phyloP scores from a whole-genome alignment of 805 yeast species.

The Pichia kluyveri region DNA sequence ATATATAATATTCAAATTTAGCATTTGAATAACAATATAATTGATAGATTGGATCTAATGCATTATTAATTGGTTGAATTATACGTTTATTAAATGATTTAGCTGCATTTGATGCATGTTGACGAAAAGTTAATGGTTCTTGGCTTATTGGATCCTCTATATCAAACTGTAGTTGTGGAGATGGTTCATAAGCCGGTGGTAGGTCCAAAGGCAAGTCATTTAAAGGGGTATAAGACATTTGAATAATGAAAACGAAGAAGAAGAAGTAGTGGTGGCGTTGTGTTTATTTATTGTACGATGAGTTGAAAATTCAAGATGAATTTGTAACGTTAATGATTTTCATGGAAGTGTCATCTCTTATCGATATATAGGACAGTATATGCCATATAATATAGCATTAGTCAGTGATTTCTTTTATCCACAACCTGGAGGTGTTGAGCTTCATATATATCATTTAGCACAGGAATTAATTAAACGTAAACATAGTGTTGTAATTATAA shows the following conservation, averaged over 20 bases:
- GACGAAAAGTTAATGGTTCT: not conserved
- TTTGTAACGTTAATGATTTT: no score
- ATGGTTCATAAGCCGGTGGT: conserved; percentile 21
- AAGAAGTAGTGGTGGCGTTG: no score
- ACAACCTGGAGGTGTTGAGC: conserved; percentile 96
- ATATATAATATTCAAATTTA: conserved; percentile 47
- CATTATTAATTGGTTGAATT: conserved; percentile 34
- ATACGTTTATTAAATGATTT: conserved; percentile 26
- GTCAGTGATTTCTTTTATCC: conserved; percentile 97
- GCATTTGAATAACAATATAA: conserved; percentile 32
- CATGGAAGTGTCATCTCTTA: no score
- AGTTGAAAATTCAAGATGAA: no score
- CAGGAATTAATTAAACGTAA: conserved; percentile 74
- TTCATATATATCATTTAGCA: conserved; percentile 86
- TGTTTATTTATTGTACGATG: no score
- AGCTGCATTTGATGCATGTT: conserved; percentile 26
- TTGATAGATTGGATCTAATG: conserved; percentile 45
- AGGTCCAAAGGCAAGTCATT: not conserved
- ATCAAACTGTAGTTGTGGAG: conserved; percentile 31
- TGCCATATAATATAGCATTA: conserved; percentile 31
- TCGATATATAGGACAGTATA: no score
- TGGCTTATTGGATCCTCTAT: conserved; percentile 28
- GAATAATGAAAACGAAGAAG: no score
- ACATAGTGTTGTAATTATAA: conserved; percentile 76
- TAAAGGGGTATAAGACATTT: not conserved